These are phyloP conservation scores for Monoraphidium neglectum DNA, from an alignment of 139 green algal species.

Conservation along the genomic window DNA sequence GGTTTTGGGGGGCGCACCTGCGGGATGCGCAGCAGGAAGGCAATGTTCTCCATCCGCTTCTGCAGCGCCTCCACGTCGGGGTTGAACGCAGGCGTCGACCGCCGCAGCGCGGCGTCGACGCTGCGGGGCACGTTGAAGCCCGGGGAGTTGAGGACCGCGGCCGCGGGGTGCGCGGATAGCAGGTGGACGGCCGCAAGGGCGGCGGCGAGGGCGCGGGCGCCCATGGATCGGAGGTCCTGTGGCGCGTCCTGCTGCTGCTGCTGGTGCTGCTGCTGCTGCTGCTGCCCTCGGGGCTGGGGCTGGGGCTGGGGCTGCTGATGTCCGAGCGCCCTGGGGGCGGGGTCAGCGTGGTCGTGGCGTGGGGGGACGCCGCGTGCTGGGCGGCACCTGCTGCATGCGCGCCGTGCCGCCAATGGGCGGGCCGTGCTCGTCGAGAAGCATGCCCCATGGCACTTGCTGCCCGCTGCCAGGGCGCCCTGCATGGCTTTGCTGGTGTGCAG, in stretches of 20 bases:
- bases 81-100: conserved; percentile 85
- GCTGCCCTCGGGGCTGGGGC: too few relatives aligned
- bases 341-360: too few relatives aligned
- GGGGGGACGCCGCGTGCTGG: too few relatives aligned
- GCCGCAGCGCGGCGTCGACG: conserved; percentile 64
- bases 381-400: too few relatives aligned
- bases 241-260: background rate
- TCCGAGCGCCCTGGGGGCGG: too few relatives aligned
- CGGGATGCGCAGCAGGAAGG: conserved; percentile 84
- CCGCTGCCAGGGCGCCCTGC: too few relatives aligned
- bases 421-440: too few relatives aligned
- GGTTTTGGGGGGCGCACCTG: too few relatives aligned
- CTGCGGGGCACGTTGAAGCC: conserved; percentile 66
- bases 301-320: too few relatives aligned
- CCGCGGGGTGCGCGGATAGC: background rate
- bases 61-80: conserved; percentile 60
- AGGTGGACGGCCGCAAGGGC: conserved; percentile 16
- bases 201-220: conserved; percentile 4
- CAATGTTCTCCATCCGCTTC: conserved; percentile 49
- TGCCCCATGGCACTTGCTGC: too few relatives aligned
- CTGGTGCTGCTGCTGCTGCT: background rate
- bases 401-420: too few relatives aligned
- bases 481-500: too few relatives aligned
- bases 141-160: conserved; percentile 72
- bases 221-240: background rate